Percentiles rank a stretch among this genome's conserved stretches.
Evolutionary conservation across 805 yeast genomes (phyloP).

Genomic region (Isabelozyma heimii): DNA sequence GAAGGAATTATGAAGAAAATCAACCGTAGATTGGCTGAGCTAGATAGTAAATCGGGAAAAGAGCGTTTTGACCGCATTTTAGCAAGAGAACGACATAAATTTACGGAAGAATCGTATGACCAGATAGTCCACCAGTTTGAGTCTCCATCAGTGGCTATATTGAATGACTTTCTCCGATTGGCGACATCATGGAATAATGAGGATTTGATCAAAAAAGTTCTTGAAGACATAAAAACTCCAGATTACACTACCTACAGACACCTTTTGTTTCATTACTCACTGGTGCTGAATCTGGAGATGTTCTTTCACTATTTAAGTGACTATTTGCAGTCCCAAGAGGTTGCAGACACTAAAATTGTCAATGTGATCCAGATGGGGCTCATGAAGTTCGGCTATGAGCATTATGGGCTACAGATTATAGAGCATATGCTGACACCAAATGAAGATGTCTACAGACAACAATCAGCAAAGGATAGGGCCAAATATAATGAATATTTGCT

Average conservation of each 20-base stretch:
- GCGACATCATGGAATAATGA: constrained; percentile 2
- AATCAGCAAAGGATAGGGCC: background rate
- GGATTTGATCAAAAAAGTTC: background rate
- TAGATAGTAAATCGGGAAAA: background rate
- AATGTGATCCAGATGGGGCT: background rate
- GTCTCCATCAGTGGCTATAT: background rate
- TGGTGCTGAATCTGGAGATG: background rate
- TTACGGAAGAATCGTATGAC: background rate
- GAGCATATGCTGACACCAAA: background rate
- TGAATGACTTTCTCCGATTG: background rate
- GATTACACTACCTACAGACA: background rate
- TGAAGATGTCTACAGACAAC: constrained; percentile 8
- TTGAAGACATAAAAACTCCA: background rate
- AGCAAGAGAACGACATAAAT: background rate
- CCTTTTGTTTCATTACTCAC: background rate
- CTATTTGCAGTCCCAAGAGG: background rate
- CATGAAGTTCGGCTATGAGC: background rate
- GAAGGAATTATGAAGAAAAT: constrained; percentile 15
- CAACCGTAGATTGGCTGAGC: background rate
- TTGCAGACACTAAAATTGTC: background rate
- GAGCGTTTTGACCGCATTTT: background rate
- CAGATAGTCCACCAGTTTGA: background rate
- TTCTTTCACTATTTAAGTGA: background rate
- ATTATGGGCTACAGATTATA: background rate
- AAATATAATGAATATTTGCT: background rate